phyloP scores from a whole-genome alignment of 2,329 filamentous ascomycete species.

The Aspergillus candidus region DNA sequence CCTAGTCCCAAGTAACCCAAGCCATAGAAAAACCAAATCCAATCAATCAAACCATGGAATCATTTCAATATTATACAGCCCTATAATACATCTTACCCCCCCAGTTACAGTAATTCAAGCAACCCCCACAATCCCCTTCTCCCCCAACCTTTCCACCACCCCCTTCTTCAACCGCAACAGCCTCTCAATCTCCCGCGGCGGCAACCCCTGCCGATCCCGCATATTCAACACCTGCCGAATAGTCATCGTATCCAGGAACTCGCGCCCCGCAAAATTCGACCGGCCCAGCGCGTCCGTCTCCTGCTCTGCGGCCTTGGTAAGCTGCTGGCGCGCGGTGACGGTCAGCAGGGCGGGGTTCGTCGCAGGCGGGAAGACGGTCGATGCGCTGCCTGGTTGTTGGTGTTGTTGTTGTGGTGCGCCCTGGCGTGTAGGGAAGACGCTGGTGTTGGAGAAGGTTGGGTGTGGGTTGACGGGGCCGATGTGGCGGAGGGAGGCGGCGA shows the following conservation, averaged over 20 bases:
- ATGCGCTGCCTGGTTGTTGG: slow-evolving; percentile 19
- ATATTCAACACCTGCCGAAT: slow-evolving; percentile 45
- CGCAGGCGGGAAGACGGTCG: slow-evolving; percentile 32
- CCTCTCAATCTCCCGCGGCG: slow-evolving; percentile 38
- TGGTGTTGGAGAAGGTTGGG: slow-evolving; percentile 51
- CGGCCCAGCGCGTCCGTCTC: slow-evolving; percentile 49
- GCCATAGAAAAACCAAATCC: too few relatives aligned
- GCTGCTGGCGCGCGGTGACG: slow-evolving; percentile 46
- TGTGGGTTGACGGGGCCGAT: slow-evolving; percentile 55
- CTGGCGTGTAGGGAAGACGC: slow-evolving; percentile 38
- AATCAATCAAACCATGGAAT: too few relatives aligned
- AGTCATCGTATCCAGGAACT: slow-evolving; percentile 46
- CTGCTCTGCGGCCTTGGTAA: slow-evolving; percentile 48
- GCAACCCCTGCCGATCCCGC: slow-evolving; percentile 39
- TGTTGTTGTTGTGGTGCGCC: not conserved
- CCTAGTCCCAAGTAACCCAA: too few relatives aligned
- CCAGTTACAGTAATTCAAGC: not conserved
- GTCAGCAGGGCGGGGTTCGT: slow-evolving; percentile 52
- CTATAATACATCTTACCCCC: not conserved
- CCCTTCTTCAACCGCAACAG: slow-evolving; percentile 41
- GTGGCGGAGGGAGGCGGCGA: slow-evolving; percentile 71
- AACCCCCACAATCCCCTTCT: slow-evolving; percentile 27
- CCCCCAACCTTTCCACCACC: slow-evolving; percentile 36
- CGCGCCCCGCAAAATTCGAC: slow-evolving; percentile 34
- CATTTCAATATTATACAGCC: too few relatives aligned